phyloP scores from a whole-genome alignment of 75 land plant species.

The Cunninghamia lanceolata region DNA sequence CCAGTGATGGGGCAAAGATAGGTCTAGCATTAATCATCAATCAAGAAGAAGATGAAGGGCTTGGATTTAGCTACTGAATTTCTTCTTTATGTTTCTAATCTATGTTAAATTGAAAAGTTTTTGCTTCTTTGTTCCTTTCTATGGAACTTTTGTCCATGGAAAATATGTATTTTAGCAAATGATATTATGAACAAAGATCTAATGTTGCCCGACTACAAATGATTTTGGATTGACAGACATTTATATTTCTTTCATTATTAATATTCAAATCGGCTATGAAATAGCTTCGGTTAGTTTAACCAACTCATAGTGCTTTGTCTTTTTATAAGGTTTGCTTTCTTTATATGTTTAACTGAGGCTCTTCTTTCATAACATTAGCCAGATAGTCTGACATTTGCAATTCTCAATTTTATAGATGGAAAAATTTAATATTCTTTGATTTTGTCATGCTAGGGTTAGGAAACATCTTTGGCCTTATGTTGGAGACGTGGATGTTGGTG shows the following conservation, averaged over 20 bases:
- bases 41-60: background rate
- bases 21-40: background rate
- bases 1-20: background rate
- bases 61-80: background rate
- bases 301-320: background rate
- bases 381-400: background rate
- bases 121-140: background rate
- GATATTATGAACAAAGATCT: background rate
- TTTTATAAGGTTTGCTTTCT: background rate
- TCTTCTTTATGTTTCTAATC: background rate
- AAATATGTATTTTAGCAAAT: background rate
- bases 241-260: background rate
- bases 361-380: background rate
- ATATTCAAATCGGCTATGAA: background rate
- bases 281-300: background rate
- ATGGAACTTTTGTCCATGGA: background rate
- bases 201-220: background rate
- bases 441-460: constrained; percentile 53
- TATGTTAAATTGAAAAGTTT: background rate
- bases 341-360: background rate
- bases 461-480: constrained; percentile 51
- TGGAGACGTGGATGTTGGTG: constrained; percentile 90
- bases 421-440: background rate
- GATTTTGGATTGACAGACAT: background rate
- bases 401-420: background rate